Evolutionary conservation across 2,329 filamentous ascomycete genomes (phyloP).

Genomic region (Neonectria neomacrospora): DNA sequence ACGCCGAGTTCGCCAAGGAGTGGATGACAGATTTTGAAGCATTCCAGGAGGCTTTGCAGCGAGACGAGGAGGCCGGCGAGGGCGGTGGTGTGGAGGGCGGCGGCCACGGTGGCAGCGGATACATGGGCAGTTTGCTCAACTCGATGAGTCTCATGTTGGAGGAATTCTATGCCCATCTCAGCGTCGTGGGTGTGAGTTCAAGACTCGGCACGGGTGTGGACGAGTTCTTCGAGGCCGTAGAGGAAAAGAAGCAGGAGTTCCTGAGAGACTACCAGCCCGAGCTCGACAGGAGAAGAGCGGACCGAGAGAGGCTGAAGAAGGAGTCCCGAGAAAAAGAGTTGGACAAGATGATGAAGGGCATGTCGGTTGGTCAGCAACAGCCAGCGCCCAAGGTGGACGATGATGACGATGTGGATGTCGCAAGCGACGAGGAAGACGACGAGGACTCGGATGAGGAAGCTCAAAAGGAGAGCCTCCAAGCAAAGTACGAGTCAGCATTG

Average conservation of each 20-base stretch:
- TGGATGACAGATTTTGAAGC: constrained; percentile 99
- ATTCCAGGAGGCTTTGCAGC: constrained; percentile 86
- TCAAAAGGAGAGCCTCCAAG: constrained; percentile 74
- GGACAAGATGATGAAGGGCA: constrained; percentile 93
- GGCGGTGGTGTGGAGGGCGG: constrained; percentile 79
- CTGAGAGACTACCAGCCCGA: constrained; percentile 91
- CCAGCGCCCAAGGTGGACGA: constrained; percentile 54
- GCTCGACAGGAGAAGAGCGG: constrained; percentile 79
- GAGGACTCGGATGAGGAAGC: constrained; percentile 69
- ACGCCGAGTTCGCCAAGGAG: constrained; percentile 90
- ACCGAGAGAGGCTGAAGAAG: constrained; percentile 80
- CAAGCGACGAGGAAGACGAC: constrained; percentile 64
- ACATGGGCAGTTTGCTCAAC: constrained; percentile 95
- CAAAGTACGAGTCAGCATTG: constrained; percentile 81
- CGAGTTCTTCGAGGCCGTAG: constrained; percentile 91
- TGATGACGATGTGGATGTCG: constrained; percentile 62
- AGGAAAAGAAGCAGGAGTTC: constrained; percentile 89
- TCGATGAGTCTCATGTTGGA: constrained; percentile 98
- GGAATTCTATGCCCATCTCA: constrained; percentile 95
- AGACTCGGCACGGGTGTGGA: constrained; percentile 93
- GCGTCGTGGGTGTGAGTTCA: constrained; percentile 90
- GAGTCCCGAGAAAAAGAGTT: constrained; percentile 81
- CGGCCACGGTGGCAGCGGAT: constrained; percentile 81
- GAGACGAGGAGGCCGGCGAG: constrained; percentile 81
- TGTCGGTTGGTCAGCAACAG: constrained; percentile 63